These are phyloP conservation scores for Saraca asoca DNA, from an alignment of 331 rosid species.

Conservation along the genomic window DNA sequence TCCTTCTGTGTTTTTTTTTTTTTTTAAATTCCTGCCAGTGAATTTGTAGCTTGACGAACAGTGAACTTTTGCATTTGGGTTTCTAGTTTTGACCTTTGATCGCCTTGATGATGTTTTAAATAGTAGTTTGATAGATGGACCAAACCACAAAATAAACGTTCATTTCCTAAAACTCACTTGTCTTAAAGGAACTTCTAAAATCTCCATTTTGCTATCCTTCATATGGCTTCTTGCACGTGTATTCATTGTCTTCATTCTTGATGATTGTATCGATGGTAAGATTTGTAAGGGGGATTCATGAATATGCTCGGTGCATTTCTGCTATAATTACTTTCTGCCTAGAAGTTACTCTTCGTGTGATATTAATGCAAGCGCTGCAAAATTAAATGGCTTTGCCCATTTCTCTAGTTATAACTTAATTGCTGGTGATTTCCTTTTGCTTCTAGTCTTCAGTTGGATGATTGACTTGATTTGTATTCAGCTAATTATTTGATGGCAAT, in stretches of 20 bases:
- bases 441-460: background rate
- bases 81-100: constrained; percentile 46
- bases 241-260: too few relatives aligned
- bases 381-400: too few relatives aligned
- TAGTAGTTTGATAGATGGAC: constrained; percentile 41
- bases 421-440: background rate
- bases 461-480: constrained; percentile 5
- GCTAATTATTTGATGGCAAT: background rate
- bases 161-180: background rate
- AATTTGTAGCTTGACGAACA: constrained; percentile 30
- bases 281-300: too few relatives aligned
- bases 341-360: too few relatives aligned
- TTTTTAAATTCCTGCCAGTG: constrained; percentile 20
- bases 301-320: constrained; percentile 14
- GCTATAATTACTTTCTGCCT: background rate
- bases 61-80: constrained; percentile 32
- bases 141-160: constrained; percentile 25
- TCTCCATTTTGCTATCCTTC: too few relatives aligned
- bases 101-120: constrained; percentile 37
- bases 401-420: too few relatives aligned
- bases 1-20: too few relatives aligned
- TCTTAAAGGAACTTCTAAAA: constrained; percentile 26
- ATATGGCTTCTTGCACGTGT: background rate
- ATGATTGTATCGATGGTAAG: background rate
- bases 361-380: too few relatives aligned